Evolutionary conservation across 1,284 basidiomycete species (phyloP).

Genomic region (Boletus coffeatus): DNA sequence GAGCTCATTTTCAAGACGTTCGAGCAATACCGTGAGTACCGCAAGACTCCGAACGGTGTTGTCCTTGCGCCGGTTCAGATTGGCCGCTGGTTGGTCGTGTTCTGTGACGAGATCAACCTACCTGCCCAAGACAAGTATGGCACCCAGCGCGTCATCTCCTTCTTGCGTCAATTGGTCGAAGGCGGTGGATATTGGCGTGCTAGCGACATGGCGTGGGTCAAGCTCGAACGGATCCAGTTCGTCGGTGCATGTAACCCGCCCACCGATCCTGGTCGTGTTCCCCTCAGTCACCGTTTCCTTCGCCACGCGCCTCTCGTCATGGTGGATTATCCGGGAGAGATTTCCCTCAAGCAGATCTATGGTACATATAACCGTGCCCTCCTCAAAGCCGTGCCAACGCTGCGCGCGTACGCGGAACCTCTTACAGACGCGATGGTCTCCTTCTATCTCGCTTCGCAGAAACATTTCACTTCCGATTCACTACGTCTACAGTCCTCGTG

Average conservation of each 20-base stretch:
- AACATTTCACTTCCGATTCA: constrained; percentile 94
- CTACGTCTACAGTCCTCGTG: constrained; percentile 99
- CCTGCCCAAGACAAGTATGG: constrained; percentile 98
- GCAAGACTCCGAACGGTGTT: constrained; percentile 96
- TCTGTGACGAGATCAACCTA: constrained; percentile 99
- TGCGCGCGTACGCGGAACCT: constrained; percentile 91
- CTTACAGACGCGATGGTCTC: constrained; percentile 98
- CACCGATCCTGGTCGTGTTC: constrained; percentile 99
- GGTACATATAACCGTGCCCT: constrained; percentile 98
- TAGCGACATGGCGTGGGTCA: constrained; percentile 95
- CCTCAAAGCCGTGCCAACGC: constrained; percentile 92
- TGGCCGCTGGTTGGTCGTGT: constrained; percentile 97
- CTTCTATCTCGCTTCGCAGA: constrained; percentile 93
- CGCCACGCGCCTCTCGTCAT: constrained; percentile 98
- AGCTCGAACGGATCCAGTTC: constrained; percentile 96
- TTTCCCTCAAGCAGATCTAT: constrained; percentile 98
- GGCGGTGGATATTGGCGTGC: constrained; percentile 94
- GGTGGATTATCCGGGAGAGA: constrained; percentile 98
- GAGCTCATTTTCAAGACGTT: constrained; percentile 99
- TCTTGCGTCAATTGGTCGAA: constrained; percentile 96
- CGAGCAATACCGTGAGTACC: constrained; percentile 99
- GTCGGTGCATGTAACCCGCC: constrained; percentile 99
- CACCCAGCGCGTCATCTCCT: constrained; percentile 97
- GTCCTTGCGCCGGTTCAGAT: constrained; percentile 93
- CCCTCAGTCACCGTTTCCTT: constrained; percentile 94